Conservation (phyloP, 1,284 basidiomycete species). For the Pseudozyma tsukubaensis region DNA sequence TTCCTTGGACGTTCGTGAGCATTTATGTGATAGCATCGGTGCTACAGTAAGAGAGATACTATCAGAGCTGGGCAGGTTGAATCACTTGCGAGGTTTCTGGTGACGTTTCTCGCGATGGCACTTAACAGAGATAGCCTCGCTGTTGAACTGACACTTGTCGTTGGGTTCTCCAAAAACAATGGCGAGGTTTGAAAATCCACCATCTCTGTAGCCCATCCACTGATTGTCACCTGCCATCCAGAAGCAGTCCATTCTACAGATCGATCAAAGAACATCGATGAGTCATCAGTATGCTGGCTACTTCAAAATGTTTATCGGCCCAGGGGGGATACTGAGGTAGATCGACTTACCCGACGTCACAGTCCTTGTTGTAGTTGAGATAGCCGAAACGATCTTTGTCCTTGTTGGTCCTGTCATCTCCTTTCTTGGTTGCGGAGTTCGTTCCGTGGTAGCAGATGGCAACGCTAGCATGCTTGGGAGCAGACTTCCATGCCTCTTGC, state of each 20-base stretch:
- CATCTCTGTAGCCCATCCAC: conserved; percentile 1
- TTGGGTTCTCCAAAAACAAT: neutral
- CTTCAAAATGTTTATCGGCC: no score
- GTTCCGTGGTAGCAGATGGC: conserved; percentile 5
- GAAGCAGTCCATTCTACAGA: conserved; percentile 3
- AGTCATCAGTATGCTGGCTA: neutral
- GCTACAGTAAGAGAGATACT: neutral
- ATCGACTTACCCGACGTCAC: neutral
- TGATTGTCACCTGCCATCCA: neutral
- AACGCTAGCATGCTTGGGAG: neutral
- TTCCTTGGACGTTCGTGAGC: no score
- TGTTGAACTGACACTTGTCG: neutral
- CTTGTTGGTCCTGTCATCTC: neutral
- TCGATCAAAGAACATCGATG: neutral
- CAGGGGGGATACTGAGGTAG: neutral
- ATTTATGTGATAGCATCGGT: no score
- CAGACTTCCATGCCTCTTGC: neutral
- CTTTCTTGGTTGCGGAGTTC: neutral
- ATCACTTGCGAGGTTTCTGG: no score
- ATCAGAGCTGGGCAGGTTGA: neutral
- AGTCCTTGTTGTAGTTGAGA: neutral
- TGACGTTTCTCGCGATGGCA: neutral
- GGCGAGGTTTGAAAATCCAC: neutral
- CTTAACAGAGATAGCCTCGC: neutral
- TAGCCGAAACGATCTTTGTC: neutral